Percentiles rank a stretch among this genome's conserved stretches.
phyloP scores from a whole-genome alignment of 2,329 filamentous ascomycete genomes.

The Fusarium odoratissimum region DNA sequence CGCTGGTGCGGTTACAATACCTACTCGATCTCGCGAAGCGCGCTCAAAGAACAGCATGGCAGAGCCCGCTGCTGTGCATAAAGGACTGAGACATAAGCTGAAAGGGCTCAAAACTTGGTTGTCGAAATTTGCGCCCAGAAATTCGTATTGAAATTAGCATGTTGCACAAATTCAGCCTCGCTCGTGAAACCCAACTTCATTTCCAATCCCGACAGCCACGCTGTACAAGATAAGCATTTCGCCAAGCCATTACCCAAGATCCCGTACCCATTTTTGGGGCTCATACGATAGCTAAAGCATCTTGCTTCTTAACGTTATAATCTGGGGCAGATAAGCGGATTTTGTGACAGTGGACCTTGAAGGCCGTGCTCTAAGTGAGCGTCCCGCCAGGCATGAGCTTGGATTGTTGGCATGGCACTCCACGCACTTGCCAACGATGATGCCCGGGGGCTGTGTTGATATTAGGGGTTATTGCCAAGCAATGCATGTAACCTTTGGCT shows the following conservation, averaged over 20 bases:
- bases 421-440: not conserved
- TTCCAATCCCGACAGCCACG: not conserved
- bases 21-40: no score
- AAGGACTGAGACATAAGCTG: not conserved
- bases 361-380: not conserved
- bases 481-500: not conserved
- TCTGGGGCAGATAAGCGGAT: not conserved
- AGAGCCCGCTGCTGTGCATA: not conserved
- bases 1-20: not conserved
- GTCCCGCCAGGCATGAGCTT: not conserved
- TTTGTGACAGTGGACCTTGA: not conserved
- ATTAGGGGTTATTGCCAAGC: not conserved
- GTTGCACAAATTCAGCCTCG: not conserved
- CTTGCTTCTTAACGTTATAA: not conserved
- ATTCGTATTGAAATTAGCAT: not conserved
- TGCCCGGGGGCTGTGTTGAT: not conserved
- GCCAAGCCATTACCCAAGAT: not conserved
- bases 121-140: not conserved
- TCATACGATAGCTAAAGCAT: not conserved
- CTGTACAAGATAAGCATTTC: not conserved
- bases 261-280: not conserved
- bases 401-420: no score
- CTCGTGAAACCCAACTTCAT: not conserved
- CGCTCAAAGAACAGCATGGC: not conserved
- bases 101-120: not conserved